Evolutionary conservation across 345 rosid genomes (phyloP).

Genomic region (Ceriops decandra): DNA sequence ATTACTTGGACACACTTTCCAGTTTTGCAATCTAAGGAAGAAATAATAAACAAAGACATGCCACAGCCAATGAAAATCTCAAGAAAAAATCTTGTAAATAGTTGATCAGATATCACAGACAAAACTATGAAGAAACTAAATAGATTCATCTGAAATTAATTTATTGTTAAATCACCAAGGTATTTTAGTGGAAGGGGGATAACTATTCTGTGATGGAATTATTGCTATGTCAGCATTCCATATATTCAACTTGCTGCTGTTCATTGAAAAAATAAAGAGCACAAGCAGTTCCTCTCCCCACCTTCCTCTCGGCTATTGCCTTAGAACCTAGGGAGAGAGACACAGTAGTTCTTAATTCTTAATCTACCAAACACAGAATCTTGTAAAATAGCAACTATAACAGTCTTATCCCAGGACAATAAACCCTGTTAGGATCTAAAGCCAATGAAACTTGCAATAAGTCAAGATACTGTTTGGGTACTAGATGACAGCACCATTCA

Average conservation of each 20-base stretch:
- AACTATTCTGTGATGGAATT: not conserved
- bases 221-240: not conserved
- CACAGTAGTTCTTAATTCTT: not conserved
- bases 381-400: no score
- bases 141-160: not conserved
- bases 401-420: no score
- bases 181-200: no score
- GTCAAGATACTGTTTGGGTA: no score
- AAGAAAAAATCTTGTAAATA: conserved; percentile 3
- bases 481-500: not conserved
- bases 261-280: not conserved
- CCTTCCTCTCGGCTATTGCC: not conserved
- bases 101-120: not conserved
- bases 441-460: no score
- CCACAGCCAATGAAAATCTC: conserved; percentile 3
- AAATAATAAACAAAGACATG: conserved; percentile 13
- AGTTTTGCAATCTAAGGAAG: conserved; percentile 75
- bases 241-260: not conserved
- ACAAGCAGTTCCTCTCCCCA: not conserved
- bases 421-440: no score
- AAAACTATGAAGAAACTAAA: conserved; percentile 4
- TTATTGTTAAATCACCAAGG: not conserved
- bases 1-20: conserved; percentile 71
- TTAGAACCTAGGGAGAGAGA: not conserved
- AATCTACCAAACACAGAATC: not conserved